Conservation (phyloP, 345 rosid genomes). For the Pistacia vera region DNA sequence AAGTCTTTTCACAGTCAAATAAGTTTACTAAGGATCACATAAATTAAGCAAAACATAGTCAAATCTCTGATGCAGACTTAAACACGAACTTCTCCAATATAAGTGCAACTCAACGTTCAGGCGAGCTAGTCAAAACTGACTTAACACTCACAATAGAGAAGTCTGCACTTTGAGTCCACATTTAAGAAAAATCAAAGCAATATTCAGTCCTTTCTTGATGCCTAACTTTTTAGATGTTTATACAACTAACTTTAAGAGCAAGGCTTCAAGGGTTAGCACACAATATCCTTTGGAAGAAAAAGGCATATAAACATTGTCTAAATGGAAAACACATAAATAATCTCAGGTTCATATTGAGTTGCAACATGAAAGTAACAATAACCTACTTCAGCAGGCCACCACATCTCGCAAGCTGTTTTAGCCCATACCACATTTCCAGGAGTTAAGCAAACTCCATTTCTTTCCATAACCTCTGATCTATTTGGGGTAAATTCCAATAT, state of each 20-base stretch:
- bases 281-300: neutral
- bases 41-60: neutral
- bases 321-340: neutral
- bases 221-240: neutral
- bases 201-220: neutral
- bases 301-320: neutral
- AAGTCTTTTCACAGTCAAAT: neutral
- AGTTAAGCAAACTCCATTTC: constrained; percentile 21
- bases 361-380: neutral
- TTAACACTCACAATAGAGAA: no score
- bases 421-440: constrained; percentile 24
- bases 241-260: neutral
- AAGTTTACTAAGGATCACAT: neutral
- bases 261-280: neutral
- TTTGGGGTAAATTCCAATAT: constrained; percentile 9
- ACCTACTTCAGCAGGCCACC: constrained; percentile 31
- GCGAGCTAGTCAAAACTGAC: no score
- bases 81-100: no score
- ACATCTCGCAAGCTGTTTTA: constrained; percentile 16
- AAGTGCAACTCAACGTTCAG: no score
- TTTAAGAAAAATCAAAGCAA: no score
- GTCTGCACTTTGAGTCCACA: no score
- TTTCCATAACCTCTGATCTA: constrained; percentile 15
- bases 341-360: neutral
- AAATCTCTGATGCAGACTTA: no score